These are phyloP conservation scores for Posidonia australis DNA, from an alignment of 106 monocot species.

Conservation along the genomic window DNA sequence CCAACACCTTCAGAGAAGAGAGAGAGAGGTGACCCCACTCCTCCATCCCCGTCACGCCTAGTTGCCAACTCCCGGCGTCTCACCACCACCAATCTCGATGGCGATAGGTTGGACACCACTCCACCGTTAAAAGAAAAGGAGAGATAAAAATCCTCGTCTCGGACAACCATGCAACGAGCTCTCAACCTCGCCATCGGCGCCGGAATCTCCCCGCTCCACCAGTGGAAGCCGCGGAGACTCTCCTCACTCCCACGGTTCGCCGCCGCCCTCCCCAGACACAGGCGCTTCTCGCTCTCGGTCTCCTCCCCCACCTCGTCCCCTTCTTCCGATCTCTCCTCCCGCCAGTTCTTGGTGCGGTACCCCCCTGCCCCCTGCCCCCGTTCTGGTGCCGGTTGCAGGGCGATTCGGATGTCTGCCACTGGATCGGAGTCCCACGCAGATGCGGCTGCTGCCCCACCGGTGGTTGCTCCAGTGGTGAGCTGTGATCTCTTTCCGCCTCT, in stretches of 20 bases:
- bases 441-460: slow-evolving; percentile 5
- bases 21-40: too few species aligned
- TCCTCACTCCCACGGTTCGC: background rate
- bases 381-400: slow-evolving; percentile 6
- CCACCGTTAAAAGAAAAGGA: background rate
- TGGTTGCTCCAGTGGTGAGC: slow-evolving; percentile 26
- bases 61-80: background rate
- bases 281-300: background rate
- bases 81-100: slow-evolving; percentile 1
- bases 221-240: slow-evolving; percentile 10
- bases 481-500: background rate
- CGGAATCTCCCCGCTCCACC: slow-evolving; percentile 22
- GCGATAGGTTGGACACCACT: background rate
- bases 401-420: slow-evolving; percentile 33
- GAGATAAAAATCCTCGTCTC: background rate
- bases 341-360: background rate
- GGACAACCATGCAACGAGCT: slow-evolving; percentile 37
- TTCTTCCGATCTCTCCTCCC: background rate
- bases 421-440: slow-evolving; percentile 22
- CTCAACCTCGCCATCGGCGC: slow-evolving; percentile 22
- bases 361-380: background rate
- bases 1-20: too few species aligned
- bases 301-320: too few species aligned
- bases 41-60: background rate
- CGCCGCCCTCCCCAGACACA: slow-evolving; percentile 3